Conservation (phyloP, 1,139 yeast genomes). For the Saccharomyces hybrid region DNA sequence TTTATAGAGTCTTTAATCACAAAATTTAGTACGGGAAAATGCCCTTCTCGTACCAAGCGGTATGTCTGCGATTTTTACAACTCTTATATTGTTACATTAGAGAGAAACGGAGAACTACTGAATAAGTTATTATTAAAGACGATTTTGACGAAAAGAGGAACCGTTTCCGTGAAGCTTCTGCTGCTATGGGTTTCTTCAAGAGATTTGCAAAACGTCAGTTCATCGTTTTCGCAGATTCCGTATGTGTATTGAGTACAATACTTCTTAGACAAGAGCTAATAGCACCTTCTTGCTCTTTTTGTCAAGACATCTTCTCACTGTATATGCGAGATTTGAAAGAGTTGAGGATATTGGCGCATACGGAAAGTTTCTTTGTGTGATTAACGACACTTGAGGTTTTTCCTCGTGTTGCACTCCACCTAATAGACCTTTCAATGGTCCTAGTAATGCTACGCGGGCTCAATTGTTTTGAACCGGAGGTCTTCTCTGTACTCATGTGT, state of each 20-base stretch:
- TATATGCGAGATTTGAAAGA: slow-evolving; percentile 70
- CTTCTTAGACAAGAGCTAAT: slow-evolving; percentile 52
- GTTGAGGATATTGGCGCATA: slow-evolving; percentile 57
- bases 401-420: slow-evolving; percentile 78
- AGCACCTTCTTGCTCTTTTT: slow-evolving; percentile 56
- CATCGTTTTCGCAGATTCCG: slow-evolving; percentile 75
- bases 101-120: slow-evolving; percentile 37
- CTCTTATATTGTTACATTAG: slow-evolving; percentile 57
- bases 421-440: slow-evolving; percentile 93
- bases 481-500: slow-evolving; percentile 48
- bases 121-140: not conserved
- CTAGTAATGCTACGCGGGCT: slow-evolving; percentile 90
- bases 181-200: slow-evolving; percentile 82
- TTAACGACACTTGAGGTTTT: slow-evolving; percentile 86
- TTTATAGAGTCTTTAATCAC: too few relatives aligned
- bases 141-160: not conserved
- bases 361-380: slow-evolving; percentile 73
- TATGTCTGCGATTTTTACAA: slow-evolving; percentile 82
- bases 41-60: slow-evolving; percentile 87
- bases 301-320: slow-evolving; percentile 90
- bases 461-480: slow-evolving; percentile 66
- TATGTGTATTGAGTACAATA: slow-evolving; percentile 58
- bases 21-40: slow-evolving; percentile 25
- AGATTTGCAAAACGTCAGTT: slow-evolving; percentile 88
- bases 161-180: not conserved